Base-by-base conservation (phyloP, 2,329 filamentous ascomycete genomes). In the Colletotrichum cordylinicola region DNA sequence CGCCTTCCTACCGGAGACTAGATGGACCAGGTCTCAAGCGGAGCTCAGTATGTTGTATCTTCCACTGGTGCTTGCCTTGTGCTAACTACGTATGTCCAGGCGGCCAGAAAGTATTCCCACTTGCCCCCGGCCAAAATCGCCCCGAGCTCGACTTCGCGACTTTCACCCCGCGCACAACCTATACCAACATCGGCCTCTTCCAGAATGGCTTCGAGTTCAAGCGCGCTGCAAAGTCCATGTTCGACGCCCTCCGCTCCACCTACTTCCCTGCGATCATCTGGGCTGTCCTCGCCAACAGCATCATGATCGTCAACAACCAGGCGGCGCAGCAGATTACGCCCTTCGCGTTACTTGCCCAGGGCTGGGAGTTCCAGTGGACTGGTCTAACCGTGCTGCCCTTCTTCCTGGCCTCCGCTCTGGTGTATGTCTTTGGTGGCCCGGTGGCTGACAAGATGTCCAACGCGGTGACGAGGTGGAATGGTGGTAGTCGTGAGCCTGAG, bases 251-350 rank as follows among this genome's bases (percentile, higher is more conserved):
- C n/a, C 80, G 82, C 61, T 83, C 82, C 15, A 81, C 80, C 4
- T 66, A 83, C 15, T 82, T 84, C 75, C 83, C 84, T 2, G 79
- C 81, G 37, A 80, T 85, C 16, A 37, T 84, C 9, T 86, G 83
- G 81, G 79, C 78, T 10, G 79, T 83, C 6, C 66, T 82, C 12
- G 74, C 81, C 33, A 83, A 83, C 71, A 80, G 79, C 48, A 77
- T 79, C 35, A 79, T 84, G 72, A 79, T 85, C 72, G 78, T 81
- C 27, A 80, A 78, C 56, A 80, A 80, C 66, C 80, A 81, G 55
- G 81, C 82, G 8, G 78, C 80, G 21, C 75, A 78, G 64, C 82
- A 81, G 78, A 80, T 76, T 35, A 67, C 66, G 12, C 71, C 72
- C 0, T 76, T 76, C 31, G 72, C 72, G 21, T 39, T 76, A 24